Conservation (phyloP, 768 basidiomycete species). For the Lyophyllum decastes region DNA sequence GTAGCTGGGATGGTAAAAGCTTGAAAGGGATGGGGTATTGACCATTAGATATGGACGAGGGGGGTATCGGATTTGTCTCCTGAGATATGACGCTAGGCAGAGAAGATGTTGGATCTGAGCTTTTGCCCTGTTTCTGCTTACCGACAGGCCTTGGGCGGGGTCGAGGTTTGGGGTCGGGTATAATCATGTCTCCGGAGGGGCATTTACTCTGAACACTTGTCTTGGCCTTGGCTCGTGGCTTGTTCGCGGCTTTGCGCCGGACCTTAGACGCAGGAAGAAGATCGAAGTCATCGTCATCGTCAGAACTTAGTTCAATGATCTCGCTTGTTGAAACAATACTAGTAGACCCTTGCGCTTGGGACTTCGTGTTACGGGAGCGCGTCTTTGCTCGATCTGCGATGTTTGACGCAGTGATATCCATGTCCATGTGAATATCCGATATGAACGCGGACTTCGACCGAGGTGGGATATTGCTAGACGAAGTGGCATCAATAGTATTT, state of each 20-base stretch:
- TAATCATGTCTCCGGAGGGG: constrained; percentile 18
- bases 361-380: constrained; percentile 42
- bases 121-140: constrained; percentile 1
- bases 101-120: constrained; percentile 3
- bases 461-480: constrained; percentile 1
- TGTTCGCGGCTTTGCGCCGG: constrained; percentile 18
- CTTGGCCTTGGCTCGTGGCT: constrained; percentile 27
- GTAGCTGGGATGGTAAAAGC: constrained; percentile 25
- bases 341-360: constrained; percentile 3
- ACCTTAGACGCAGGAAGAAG: constrained; percentile 29
- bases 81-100: background rate
- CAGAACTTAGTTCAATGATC: constrained; percentile 47
- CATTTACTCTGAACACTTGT: constrained; percentile 13
- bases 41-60: constrained; percentile 18
- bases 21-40: constrained; percentile 17
- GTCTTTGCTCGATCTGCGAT: constrained; percentile 64
- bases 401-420: constrained; percentile 26
- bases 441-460: background rate
- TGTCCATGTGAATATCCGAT: constrained; percentile 11
- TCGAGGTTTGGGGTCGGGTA: constrained; percentile 5
- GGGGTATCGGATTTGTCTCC: constrained; percentile 11
- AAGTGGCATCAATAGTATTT: background rate
- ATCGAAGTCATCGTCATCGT: constrained; percentile 36
- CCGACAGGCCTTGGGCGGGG: constrained; percentile 11
- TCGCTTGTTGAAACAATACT: constrained; percentile 22